These are phyloP conservation scores for Pluteus cervinus DNA, from an alignment of 768 basidiomycete genomes.

Conservation along the genomic window DNA sequence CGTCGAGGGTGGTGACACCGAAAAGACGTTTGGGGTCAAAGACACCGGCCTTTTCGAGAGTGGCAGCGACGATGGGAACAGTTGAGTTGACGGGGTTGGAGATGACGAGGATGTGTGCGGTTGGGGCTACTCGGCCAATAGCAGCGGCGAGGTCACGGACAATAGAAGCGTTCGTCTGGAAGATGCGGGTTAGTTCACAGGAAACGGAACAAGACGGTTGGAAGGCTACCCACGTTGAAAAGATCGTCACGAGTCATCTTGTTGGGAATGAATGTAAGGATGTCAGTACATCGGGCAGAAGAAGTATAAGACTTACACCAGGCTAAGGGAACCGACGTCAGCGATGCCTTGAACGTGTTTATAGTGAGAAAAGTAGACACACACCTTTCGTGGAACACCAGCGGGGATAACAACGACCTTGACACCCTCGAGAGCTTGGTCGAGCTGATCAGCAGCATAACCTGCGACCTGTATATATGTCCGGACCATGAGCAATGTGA, in stretches of 20 bases:
- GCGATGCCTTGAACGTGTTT: slow-evolving; percentile 5
- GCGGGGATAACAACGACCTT: slow-evolving; percentile 97
- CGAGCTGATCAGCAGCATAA: slow-evolving; percentile 81
- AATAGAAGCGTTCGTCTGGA: slow-evolving; percentile 93
- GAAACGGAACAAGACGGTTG: not conserved
- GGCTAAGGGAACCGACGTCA: slow-evolving; percentile 46
- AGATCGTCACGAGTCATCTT: slow-evolving; percentile 97
- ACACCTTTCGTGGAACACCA: slow-evolving; percentile 96
- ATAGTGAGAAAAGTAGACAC: slow-evolving; percentile 13
- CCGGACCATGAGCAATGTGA: not conserved
- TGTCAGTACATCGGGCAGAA: slow-evolving; percentile 4
- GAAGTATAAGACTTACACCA: slow-evolving; percentile 54
- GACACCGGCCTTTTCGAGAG: slow-evolving; percentile 86
- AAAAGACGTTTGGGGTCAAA: slow-evolving; percentile 88
- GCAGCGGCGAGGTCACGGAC: slow-evolving; percentile 93
- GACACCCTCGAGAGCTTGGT: slow-evolving; percentile 82
- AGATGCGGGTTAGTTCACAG: slow-evolving; percentile 2
- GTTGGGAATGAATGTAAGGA: slow-evolving; percentile 17
- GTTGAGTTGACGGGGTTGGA: slow-evolving; percentile 99
- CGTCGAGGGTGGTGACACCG: slow-evolving; percentile 97
- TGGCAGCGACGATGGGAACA: slow-evolving; percentile 93
- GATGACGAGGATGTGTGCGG: slow-evolving; percentile 93
- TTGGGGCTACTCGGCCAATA: slow-evolving; percentile 78
- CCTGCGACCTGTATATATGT: slow-evolving; percentile 55
- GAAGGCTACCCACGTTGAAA: slow-evolving; percentile 66